Conservation (phyloP, 2,329 filamentous ascomycete genomes). For the Venturia oleaginea region DNA sequence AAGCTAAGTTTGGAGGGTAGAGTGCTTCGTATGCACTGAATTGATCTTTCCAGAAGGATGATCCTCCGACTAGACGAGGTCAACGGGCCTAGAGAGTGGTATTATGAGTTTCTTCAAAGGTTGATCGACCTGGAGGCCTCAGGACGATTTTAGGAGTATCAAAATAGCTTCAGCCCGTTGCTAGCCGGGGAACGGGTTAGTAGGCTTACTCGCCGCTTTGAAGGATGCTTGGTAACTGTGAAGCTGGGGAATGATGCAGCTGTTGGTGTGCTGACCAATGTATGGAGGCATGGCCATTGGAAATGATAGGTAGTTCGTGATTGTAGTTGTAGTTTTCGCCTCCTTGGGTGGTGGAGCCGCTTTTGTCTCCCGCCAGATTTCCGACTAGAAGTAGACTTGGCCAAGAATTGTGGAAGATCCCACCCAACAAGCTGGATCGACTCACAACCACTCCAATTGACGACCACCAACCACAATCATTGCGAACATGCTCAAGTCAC, state of each 20-base stretch:
- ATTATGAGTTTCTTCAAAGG: not conserved
- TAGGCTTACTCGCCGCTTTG: not conserved
- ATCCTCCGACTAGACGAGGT: not conserved
- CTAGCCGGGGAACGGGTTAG: not conserved
- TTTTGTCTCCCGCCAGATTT: not conserved
- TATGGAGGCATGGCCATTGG: not conserved
- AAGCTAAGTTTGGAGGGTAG: not conserved
- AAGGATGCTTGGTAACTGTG: not conserved
- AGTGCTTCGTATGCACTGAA: not conserved
- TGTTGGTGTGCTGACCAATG: not conserved
- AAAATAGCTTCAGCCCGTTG: not conserved
- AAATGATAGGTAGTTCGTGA: not conserved
- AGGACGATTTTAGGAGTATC: not conserved
- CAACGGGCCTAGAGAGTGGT: not conserved
- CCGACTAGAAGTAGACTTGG: not conserved
- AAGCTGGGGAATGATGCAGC: not conserved
- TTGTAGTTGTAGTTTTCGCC: not conserved
- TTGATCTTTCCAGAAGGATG: not conserved
- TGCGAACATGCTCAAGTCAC: constrained; percentile 9
- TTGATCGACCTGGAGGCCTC: not conserved
- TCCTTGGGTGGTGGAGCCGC: not conserved
- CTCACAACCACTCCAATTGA: constrained; percentile 1
- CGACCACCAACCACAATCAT: not conserved
- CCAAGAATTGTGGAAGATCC: not conserved
- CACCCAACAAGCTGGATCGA: constrained; percentile 2